A percentile compares a stretch with the other conserved stretches of the same genome.
Conservation (phyloP, 495 filamentous ascomycete genomes). For the Aspergillus nanangensis region DNA sequence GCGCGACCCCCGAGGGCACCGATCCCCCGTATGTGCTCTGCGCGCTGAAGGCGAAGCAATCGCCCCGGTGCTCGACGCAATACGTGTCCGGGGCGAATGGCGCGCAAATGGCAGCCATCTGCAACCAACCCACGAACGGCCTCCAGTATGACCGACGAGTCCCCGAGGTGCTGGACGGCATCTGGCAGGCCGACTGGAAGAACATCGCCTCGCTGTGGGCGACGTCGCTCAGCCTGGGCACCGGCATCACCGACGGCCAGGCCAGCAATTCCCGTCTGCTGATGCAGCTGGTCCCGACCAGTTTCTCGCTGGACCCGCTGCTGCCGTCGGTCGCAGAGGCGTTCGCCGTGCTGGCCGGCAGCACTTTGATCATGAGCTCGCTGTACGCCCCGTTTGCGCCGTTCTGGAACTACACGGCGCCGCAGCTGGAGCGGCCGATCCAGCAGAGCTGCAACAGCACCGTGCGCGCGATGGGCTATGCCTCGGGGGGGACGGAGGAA, state of each 20-base stretch:
- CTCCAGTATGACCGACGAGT: slow-evolving; percentile 46
- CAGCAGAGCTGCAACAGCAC: slow-evolving; percentile 53
- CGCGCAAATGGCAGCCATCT: slow-evolving; percentile 47
- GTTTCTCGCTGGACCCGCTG: slow-evolving; percentile 21
- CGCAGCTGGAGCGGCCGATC: slow-evolving; percentile 28
- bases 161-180: slow-evolving; percentile 26
- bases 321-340: slow-evolving; percentile 64
- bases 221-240: slow-evolving; percentile 51
- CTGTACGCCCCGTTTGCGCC: slow-evolving; percentile 51
- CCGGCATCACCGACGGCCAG: slow-evolving; percentile 53
- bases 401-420: slow-evolving; percentile 48
- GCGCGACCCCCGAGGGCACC: slow-evolving; percentile 31
- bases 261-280: slow-evolving; percentile 61
- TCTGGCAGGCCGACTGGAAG: slow-evolving; percentile 48
- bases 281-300: slow-evolving; percentile 43
- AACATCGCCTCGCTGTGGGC: slow-evolving; percentile 56
- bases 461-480: slow-evolving; percentile 55
- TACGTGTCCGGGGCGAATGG: slow-evolving; percentile 57
- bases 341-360: slow-evolving; percentile 60
- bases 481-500: slow-evolving; percentile 48
- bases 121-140: slow-evolving; percentile 48
- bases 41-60: slow-evolving; percentile 51
- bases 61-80: slow-evolving; percentile 55
- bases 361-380: slow-evolving; percentile 54
- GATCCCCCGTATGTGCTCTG: slow-evolving; percentile 56